These are phyloP conservation scores for Auriculariales sp. DNA, from an alignment of 768 basidiomycete species.

Conservation along the genomic window DNA sequence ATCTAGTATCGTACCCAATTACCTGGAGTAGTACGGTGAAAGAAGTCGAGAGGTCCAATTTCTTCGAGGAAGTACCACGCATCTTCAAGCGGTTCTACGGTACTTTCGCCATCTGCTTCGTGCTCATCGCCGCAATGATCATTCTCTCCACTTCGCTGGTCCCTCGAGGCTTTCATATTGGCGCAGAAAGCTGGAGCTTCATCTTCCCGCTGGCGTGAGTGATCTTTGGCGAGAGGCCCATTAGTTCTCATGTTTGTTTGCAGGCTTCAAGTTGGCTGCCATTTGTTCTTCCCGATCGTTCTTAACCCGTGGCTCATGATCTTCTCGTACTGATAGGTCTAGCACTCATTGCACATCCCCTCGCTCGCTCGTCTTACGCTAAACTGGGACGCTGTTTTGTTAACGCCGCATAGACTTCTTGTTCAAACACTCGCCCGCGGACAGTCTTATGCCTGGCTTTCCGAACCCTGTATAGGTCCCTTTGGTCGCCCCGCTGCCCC, in stretches of 20 bases:
- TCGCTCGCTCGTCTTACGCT: no score
- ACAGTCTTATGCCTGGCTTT: no score
- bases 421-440: no score
- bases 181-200: conserved; percentile 52
- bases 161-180: conserved; percentile 50
- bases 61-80: conserved; percentile 79
- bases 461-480: no score
- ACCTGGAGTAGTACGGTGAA: conserved; percentile 71
- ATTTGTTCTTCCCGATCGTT: neutral
- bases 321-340: neutral
- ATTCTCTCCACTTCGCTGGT: conserved; percentile 39
- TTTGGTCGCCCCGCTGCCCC: no score
- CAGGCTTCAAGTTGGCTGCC: neutral
- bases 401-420: no score
- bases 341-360: no score
- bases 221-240: no score
- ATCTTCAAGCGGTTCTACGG: conserved; percentile 71
- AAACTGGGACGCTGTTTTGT: no score
- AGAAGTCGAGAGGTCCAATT: conserved; percentile 79
- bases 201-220: conserved; percentile 60
- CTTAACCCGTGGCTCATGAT: neutral
- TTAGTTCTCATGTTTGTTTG: neutral
- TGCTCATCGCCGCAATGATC: conserved; percentile 37
- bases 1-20: conserved; percentile 45
- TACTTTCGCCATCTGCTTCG: conserved; percentile 39